A percentile compares a stretch with the other conserved stretches of the same genome.
Conservation (phyloP, 108 stramenopile species). For the Pseudonitzschia pungens region DNA sequence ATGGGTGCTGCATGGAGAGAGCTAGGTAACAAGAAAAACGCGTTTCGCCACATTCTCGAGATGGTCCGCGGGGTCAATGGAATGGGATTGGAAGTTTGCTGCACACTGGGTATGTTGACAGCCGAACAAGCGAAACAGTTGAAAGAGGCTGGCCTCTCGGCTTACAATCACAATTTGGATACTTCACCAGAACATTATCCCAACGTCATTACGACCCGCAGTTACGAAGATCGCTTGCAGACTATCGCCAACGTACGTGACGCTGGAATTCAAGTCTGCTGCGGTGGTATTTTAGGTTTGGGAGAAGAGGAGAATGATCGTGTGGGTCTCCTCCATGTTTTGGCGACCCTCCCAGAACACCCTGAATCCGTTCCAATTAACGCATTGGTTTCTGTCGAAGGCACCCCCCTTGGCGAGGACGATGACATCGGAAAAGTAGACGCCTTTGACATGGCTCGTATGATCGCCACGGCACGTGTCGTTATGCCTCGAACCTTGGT, state of each 20-base stretch:
- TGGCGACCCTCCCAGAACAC: constrained; percentile 93
- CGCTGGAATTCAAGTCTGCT: constrained; percentile 96
- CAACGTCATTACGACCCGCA: constrained; percentile 91
- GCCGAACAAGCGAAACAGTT: constrained; percentile 95
- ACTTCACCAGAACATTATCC: constrained; percentile 96
- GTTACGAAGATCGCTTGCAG: constrained; percentile 93
- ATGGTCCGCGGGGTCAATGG: constrained; percentile 93
- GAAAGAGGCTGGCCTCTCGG: constrained; percentile 94
- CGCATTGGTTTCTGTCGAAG: constrained; percentile 90
- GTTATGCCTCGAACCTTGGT: constrained; percentile 98
- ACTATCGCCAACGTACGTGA: constrained; percentile 96
- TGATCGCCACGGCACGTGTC: constrained; percentile 97
- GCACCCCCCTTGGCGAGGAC: constrained; percentile 85
- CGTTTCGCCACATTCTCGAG: constrained; percentile 93
- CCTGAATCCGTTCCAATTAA: constrained; percentile 98
- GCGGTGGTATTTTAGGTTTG: constrained; percentile 96
- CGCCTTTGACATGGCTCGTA: constrained; percentile 96
- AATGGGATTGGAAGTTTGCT: constrained; percentile 96
- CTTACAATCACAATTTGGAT: constrained; percentile 99
- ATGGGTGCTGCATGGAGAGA: constrained; percentile 99
- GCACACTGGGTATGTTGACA: constrained; percentile 95
- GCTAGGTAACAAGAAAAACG: constrained; percentile 97
- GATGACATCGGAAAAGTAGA: constrained; percentile 76
- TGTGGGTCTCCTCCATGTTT: constrained; percentile 91
- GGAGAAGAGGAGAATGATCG: constrained; percentile 94